Evolutionary conservation across 441 rosid species (phyloP).

Genomic region (Syzygium syzygioides): DNA sequence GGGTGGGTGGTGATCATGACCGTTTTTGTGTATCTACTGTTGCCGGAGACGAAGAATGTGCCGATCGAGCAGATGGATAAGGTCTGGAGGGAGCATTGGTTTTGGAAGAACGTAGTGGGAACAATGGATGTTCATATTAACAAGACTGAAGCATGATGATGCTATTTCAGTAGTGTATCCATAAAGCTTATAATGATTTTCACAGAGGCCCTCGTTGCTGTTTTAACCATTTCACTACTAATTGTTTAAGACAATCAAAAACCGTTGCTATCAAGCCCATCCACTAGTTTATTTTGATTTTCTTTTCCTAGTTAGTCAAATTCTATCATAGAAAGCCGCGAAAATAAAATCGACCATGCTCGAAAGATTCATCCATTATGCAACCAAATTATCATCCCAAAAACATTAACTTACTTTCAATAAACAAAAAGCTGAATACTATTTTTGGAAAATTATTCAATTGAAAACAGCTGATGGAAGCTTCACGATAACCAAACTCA

Average conservation of each 20-base stretch:
- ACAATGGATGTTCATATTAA: not conserved
- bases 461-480: too few relatives aligned
- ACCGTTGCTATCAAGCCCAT: not conserved
- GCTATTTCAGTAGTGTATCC: not conserved
- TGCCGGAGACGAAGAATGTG: slow-evolving; percentile 59
- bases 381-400: not conserved
- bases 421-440: too few relatives aligned
- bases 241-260: not conserved
- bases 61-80: slow-evolving; percentile 52
- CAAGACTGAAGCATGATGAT: not conserved
- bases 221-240: not conserved
- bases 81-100: slow-evolving; percentile 60
- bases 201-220: not conserved
- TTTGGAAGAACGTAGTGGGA: slow-evolving; percentile 45
- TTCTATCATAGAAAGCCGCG: not conserved
- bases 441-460: too few relatives aligned
- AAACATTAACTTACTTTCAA: not conserved
- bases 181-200: not conserved
- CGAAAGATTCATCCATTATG: not conserved
- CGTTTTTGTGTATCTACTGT: slow-evolving; percentile 32
- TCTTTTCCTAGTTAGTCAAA: not conserved
- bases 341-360: not conserved
- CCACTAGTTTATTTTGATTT: not conserved
- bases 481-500: too few relatives aligned
- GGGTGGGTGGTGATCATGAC: slow-evolving; percentile 61